Conservation (phyloP, 2,329 filamentous ascomycete genomes). For the Diaporthe caulivora region DNA sequence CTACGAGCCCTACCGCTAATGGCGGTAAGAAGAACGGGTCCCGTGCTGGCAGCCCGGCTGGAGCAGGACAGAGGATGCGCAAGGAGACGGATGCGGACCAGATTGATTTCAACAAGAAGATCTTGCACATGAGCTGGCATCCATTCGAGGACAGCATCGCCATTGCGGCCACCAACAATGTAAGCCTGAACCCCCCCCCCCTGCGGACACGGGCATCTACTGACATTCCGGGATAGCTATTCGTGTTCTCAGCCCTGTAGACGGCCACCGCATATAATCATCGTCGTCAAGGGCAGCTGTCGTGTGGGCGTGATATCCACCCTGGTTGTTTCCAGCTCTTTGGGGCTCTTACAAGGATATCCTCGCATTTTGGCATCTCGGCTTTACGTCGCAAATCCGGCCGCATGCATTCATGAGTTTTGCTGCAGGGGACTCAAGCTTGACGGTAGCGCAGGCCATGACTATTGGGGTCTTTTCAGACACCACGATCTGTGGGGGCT, state of each 20-base stretch:
- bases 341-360: neutral
- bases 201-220: constrained; percentile 17
- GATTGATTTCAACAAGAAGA: constrained; percentile 99
- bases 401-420: constrained; percentile 30
- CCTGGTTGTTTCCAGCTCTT: constrained; percentile 27
- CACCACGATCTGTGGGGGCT: constrained; percentile 10
- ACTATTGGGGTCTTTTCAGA: constrained; percentile 17
- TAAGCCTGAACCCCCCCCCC: constrained; percentile 64
- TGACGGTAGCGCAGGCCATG: constrained; percentile 22
- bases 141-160: constrained; percentile 99
- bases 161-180: constrained; percentile 99
- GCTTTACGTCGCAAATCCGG: constrained; percentile 5
- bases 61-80: constrained; percentile 88
- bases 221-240: constrained; percentile 47
- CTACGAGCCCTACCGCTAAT: constrained; percentile 79
- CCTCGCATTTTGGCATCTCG: constrained; percentile 18
- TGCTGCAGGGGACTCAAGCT: constrained; percentile 26
- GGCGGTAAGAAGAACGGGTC: constrained; percentile 89
- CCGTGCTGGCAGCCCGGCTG: constrained; percentile 86
- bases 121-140: constrained; percentile 99
- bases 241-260: constrained; percentile 51
- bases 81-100: constrained; percentile 99
- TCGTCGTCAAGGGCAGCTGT: constrained; percentile 27
- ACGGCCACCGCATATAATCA: constrained; percentile 34
- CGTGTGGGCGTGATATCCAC: constrained; percentile 23